Evolutionary conservation across 495 filamentous ascomycete genomes (phyloP).

Genomic region (Aspergillus carlsbadensis): DNA sequence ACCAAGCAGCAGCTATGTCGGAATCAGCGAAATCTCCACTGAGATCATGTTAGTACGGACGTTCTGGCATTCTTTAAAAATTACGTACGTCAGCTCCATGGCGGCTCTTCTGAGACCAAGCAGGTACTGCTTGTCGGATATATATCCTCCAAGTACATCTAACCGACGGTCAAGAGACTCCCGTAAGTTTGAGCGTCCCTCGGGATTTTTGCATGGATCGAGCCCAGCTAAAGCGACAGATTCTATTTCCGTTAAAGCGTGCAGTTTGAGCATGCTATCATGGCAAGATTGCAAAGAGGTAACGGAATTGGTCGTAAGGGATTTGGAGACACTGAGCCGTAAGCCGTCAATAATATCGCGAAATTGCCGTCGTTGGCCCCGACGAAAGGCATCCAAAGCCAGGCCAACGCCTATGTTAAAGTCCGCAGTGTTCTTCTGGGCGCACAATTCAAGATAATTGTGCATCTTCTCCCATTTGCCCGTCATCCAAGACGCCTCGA

Average conservation of each 20-base stretch:
- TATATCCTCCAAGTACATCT: constrained; percentile 80
- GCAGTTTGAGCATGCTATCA: constrained; percentile 76
- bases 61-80: not conserved
- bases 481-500: constrained; percentile 89
- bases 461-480: constrained; percentile 75
- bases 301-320: constrained; percentile 71
- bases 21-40: constrained; percentile 53
- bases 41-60: constrained; percentile 15
- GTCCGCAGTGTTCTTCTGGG: constrained; percentile 55
- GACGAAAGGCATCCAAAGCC: constrained; percentile 64
- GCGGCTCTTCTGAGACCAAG: constrained; percentile 82
- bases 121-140: constrained; percentile 89
- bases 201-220: constrained; percentile 21
- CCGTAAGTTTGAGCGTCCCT: constrained; percentile 42
- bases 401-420: constrained; percentile 82
- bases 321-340: constrained; percentile 67
- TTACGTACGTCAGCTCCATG: constrained; percentile 64
- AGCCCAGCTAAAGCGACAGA: constrained; percentile 58
- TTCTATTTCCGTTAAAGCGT: constrained; percentile 85
- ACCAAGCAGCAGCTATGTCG: constrained; percentile 81
- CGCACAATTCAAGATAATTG: constrained; percentile 59
- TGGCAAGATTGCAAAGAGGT: constrained; percentile 79
- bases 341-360: constrained; percentile 57
- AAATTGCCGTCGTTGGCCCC: constrained; percentile 55
- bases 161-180: constrained; percentile 69